Base-by-base conservation (phyloP, 805 yeast genomes). In the Hermanozyma aechmeae region DNA sequence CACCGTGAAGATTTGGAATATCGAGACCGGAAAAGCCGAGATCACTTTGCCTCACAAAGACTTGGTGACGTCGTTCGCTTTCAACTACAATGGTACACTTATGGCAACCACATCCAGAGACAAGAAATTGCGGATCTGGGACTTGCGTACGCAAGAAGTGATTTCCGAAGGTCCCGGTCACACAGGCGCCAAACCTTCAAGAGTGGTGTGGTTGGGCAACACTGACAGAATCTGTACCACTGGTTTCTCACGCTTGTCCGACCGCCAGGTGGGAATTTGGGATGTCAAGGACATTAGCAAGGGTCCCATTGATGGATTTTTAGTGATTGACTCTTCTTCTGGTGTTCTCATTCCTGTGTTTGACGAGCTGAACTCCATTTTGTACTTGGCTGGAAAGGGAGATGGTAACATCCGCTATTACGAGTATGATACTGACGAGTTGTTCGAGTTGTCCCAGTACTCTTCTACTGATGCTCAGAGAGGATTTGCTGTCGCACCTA, bases 231-330 rank as follows among this genome's bases (percentile, higher is more conserved):
- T 92, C 21, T 80, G 78, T 28, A 89, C 98, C 23, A 87, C 98
- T 6, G 99, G 99, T 2, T 92, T 92, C 53, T 84, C 95, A 16
- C 74, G 81, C 47, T 68, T 83, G 42, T 82, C 95, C 26, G 97
- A 92, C 50, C 84, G 99, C 52, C 97, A 92, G 59, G 65, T 89
- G 35, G 98, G 92, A 45, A 65, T 92, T 33, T 92, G 98, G 98
- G 86, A 92, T 45, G 67, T 86, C 13, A 64, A 68, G 19, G 72
- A 80, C 43, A 61, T 92, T 31, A 76, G 61, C 8, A 67, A 68
- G 27, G 97, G 97, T 19, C 86, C 95, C 25, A 72, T 92, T 40
- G 95, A 86, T 29, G 96, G 95, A 0, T 85, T 87, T 52, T 68
- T 79, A 47, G 73, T 78, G 23, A 70, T 92, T 27, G 98, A 93